Base-by-base conservation (phyloP, 371 early-diverging fungal genomes). In the Mucor piriformis region DNA sequence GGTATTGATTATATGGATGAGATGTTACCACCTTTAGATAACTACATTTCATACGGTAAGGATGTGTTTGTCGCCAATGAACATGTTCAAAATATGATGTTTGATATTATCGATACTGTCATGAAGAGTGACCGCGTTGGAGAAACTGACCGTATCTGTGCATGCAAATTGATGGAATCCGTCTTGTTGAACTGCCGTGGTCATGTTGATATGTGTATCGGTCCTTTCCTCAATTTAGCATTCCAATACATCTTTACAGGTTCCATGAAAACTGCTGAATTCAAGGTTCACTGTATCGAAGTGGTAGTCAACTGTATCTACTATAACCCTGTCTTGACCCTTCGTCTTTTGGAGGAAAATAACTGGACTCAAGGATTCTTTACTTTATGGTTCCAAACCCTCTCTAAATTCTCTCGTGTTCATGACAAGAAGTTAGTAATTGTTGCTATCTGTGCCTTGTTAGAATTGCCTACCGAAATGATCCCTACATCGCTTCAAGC, bases 341-440 rank as follows among this genome's bases (percentile, higher is more conserved):
- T 97, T 34, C 76, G 73, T 16, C 59, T 91, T 8, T 76, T 97
- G 56, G 95, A 96, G 70, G 84, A 88, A 65, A 79, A 86, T 50
- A 70, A 82, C 40, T 87, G 84, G 79, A 92, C 93, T 15, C 76
- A 84, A 54, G 83, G 83, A 4, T 91, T 96, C 81, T 93, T 96
- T 61, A 82, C 81, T 7, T 68, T 88, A 27, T 93, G 95, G 92
- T 89, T 94, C 77, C 67, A 77, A 40, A 81, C 83, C 25, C 63
- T 92, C 15, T 79, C 79, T 42, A 81, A 83, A 52, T 92, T 95
- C 68, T 70, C 81, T 38, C 81, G 95, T 44, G 95, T 96, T 11
- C 94, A 95, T 70, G 97, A 97, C 78, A 95, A 93, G 83, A 93
- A 92, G 76, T 83, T 96, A 8, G 83, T 85, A 5, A 91, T 97